These are phyloP conservation scores for Dioscorea cayenensis DNA, from an alignment of 116 monocot genomes.

Conservation along the genomic window DNA sequence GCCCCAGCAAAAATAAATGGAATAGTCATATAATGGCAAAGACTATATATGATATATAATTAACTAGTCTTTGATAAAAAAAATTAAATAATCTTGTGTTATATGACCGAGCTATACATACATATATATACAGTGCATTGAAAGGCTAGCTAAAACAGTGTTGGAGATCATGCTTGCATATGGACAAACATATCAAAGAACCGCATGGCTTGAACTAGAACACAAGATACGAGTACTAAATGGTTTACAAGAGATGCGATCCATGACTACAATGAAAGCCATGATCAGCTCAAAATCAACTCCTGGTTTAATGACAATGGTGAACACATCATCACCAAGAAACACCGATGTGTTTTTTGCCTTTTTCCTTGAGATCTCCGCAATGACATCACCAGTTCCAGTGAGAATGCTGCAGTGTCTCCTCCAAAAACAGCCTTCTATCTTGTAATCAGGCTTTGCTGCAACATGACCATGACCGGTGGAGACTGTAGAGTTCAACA, in stretches of 20 bases:
- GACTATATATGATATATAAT: too few species aligned
- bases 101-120: too few species aligned
- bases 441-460: slow-evolving; percentile 19
- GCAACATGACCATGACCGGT: not conserved
- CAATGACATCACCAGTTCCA: slow-evolving; percentile 38
- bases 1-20: too few species aligned
- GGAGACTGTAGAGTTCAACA: slow-evolving; percentile 20
- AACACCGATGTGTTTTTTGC: slow-evolving; percentile 21
- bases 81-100: too few species aligned
- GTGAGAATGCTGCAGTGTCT: slow-evolving; percentile 51
- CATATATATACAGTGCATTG: too few species aligned
- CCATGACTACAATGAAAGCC: slow-evolving; percentile 58
- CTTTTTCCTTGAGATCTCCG: slow-evolving; percentile 45
- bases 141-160: too few species aligned
- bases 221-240: slow-evolving; percentile 20
- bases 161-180: too few species aligned
- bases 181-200: not conserved
- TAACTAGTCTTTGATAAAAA: too few species aligned
- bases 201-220: slow-evolving; percentile 3
- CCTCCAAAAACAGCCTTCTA: slow-evolving; percentile 50
- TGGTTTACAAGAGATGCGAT: slow-evolving; percentile 39
- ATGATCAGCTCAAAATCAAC: slow-evolving; percentile 33
- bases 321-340: slow-evolving; percentile 62
- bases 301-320: slow-evolving; percentile 30
- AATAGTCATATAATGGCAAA: too few species aligned